Base-by-base conservation (phyloP, 495 filamentous ascomycete species). In the Poronia punctata region DNA sequence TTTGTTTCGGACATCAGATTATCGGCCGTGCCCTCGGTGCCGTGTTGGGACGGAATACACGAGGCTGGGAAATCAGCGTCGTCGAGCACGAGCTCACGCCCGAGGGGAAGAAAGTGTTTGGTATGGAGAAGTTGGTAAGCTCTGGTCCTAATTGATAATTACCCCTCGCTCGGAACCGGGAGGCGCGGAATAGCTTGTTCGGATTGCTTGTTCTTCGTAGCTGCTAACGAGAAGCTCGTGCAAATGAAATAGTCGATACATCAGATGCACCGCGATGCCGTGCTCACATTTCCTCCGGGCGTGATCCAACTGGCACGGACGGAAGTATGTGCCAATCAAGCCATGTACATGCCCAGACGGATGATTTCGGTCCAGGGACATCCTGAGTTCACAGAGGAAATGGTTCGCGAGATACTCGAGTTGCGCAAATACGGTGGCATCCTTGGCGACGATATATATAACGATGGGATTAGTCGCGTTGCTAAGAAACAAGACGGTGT, bases 1-100 rank as follows among this genome's bases (percentile, higher is more conserved):
- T 92, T 19, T 95, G 89, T 57, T 95, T 90, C 59, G 90, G 88
- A 12, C 89, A 95, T 56, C 88, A 96, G 63, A 90, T 95, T 35
- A 67, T 95, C 35, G 86, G 75, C 0, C 71, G 88, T 14, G 87
- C 88, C 2, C 53, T 94, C 42, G 84, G 79, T 1, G 71, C 61
- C 21, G 74, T 73, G 31, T 82, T 95, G 6, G 78, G 68, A n/a
- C 62, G 76, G 27, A 84, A 74, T 49, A 68, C 75, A 21, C 59
- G 54, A 4, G 87, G 84, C 6, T 96, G 90, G 90, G 90, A 96
- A 58, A 67, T 82, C 18, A 76, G 81, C 32, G 88, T 93, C 0
- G 76, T 72, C 7, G 70, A 83, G 22, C 71, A 92, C 33, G 61
- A 76, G 25, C 63, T 92, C 60, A 89, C 83, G 3, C 56, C 68